Evolutionary conservation across 129 eudicot species (phyloP).

Genomic region (Centaurea solstitialis): DNA sequence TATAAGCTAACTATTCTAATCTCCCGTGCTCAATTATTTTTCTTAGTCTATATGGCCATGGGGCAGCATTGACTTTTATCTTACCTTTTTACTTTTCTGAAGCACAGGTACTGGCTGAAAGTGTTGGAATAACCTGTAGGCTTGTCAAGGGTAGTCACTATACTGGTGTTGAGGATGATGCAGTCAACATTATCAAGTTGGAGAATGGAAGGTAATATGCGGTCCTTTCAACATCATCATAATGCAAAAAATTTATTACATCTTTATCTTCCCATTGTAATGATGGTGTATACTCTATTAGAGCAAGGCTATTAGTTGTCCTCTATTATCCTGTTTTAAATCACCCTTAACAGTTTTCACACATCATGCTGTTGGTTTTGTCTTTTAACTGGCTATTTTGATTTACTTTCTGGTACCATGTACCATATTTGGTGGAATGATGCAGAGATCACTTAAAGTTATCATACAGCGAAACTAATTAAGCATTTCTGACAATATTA

Average conservation of each 20-base stretch:
- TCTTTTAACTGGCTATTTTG: slow-evolving; percentile 1
- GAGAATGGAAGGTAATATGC: slow-evolving; percentile 67
- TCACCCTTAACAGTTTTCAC: neutral
- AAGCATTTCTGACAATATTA: neutral
- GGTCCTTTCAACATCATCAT: neutral
- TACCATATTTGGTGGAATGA: slow-evolving; percentile 7
- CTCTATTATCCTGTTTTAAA: neutral
- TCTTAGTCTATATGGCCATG: neutral
- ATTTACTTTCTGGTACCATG: slow-evolving; percentile 15
- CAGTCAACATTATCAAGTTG: slow-evolving; percentile 80
- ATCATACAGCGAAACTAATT: neutral
- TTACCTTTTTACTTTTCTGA: slow-evolving; percentile 9
- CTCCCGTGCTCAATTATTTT: neutral
- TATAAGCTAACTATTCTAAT: neutral
- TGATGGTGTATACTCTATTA: neutral
- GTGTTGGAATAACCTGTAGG: slow-evolving; percentile 84
- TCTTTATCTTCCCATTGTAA: neutral
- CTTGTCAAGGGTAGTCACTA: slow-evolving; percentile 94
- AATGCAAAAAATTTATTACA: neutral
- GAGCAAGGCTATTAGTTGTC: neutral
- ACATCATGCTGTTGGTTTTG: slow-evolving; percentile 8
- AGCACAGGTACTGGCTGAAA: slow-evolving; percentile 84
- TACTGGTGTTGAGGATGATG: slow-evolving; percentile 96
- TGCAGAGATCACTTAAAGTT: neutral
- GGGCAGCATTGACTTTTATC: slow-evolving; percentile 21